Base-by-base conservation (phyloP, 2,329 filamentous ascomycete genomes). In the Paracoccidioides brasiliensis region DNA sequence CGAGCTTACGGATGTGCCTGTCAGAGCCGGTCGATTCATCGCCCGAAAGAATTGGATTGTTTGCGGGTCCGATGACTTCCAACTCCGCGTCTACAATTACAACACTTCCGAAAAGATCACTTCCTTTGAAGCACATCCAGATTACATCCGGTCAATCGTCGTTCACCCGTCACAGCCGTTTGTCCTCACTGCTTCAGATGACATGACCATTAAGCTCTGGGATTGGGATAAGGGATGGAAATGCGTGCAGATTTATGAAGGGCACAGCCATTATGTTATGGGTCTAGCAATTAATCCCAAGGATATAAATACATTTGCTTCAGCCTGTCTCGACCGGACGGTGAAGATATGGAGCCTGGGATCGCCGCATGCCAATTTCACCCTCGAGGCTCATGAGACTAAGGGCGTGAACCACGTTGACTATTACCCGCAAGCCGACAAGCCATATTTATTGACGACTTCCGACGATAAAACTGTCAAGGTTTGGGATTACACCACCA, bases 181-280 rank as follows among this genome's bases (percentile, higher is more conserved):
- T 67, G 88, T 97, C 54, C 79, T 98, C 58, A 98, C 93, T 55
- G 93, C 93, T 61, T 93, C 88, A 61, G 90, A 96, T 85, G 90
- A 96, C 70, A 95, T 95, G 90, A 95, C 90, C 56, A 95, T 96
- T 69, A 95, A 93, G 79, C 79, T 96, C 52, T 98, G 93, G 90
- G 90, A 98, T 70, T 98, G 93, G 93, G 93, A 98, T 65, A 94
- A 93, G 72, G 83, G 83, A 63, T 98, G 93, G 93, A 95, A 96
- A 72, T 97, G 91, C 69, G 88, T 97, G 37, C 90, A 95, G 71
- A 83, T 95, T 46, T 98, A 96, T 66, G 91, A 97, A 70, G 93
- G 93, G 35, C 94, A 98, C 70, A 87, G 85, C 64, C 93, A 95
- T 75, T 95, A 95, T 74, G 91, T 95, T 60, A 96, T 97, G 91